phyloP scores from a whole-genome alignment of 345 rosid species.

The Mangifera indica region DNA sequence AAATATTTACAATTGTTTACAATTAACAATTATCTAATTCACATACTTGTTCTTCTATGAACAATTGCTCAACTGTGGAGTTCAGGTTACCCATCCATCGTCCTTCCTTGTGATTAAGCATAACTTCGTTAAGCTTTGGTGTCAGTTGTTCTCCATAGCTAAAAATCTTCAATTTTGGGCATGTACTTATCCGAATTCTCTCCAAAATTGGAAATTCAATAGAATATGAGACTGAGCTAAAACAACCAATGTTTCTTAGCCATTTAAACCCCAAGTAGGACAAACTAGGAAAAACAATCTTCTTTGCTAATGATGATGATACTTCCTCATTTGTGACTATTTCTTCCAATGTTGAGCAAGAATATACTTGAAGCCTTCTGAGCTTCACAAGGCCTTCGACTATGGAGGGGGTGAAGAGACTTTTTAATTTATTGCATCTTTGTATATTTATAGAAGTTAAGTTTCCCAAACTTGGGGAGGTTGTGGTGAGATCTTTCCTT shows the following conservation, averaged over 20 bases:
- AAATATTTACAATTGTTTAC: too few species aligned
- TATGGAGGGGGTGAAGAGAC: neutral
- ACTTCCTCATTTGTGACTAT: neutral
- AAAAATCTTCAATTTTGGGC: neutral
- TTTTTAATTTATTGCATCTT: accelerated
- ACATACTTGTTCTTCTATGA: conserved; percentile 7
- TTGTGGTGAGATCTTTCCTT: neutral
- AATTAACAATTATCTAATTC: too few species aligned
- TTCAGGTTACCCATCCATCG: neutral
- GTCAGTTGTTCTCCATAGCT: neutral
- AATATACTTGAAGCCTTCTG: neutral
- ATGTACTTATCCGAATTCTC: neutral
- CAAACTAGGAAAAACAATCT: conserved; percentile 9
- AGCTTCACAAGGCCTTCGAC: neutral
- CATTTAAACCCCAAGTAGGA: neutral
- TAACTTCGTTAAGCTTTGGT: neutral
- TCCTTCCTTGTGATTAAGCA: too few species aligned
- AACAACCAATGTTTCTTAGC: neutral
- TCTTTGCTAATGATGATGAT: neutral
- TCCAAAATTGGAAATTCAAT: conserved; percentile 10
- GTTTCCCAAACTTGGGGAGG: neutral
- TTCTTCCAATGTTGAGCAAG: neutral
- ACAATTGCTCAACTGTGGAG: neutral
- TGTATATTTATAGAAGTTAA: neutral
- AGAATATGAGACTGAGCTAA: neutral